These are phyloP conservation scores for Euphrasia confusa DNA, from an alignment of 257 asterid species.

Conservation along the genomic window DNA sequence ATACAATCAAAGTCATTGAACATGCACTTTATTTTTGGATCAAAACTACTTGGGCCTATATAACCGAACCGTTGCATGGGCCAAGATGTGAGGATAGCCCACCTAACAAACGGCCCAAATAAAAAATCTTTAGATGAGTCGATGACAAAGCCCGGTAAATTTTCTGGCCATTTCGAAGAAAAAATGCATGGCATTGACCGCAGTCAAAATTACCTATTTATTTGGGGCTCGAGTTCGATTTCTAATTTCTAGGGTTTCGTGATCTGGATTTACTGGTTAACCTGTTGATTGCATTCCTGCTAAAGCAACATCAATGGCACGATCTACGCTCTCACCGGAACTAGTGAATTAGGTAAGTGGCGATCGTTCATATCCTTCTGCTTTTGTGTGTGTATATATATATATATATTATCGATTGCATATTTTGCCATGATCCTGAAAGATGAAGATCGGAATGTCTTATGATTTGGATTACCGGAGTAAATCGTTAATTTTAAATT, in stretches of 20 bases:
- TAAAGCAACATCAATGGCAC: background rate
- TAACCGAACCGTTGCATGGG: too few species aligned
- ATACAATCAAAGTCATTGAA: too few species aligned
- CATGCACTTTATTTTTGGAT: too few species aligned
- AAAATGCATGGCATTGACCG: conserved; percentile 11
- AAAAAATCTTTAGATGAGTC: too few species aligned
- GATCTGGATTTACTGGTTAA: background rate
- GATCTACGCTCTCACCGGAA: background rate
- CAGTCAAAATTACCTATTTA: conserved; percentile 24
- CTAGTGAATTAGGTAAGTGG: conserved; percentile 13
- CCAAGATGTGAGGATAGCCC: too few species aligned
- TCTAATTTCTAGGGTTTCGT: conserved; percentile 19
- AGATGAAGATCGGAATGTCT: background rate
- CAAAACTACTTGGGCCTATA: too few species aligned
- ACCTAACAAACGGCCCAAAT: too few species aligned
- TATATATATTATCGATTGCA: background rate
- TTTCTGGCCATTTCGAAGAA: too few species aligned
- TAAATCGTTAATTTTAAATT: background rate
- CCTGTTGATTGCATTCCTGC: too few species aligned
- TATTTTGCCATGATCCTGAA: conserved; percentile 4
- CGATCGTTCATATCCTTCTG: conserved; percentile 5
- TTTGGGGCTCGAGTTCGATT: conserved; percentile 17
- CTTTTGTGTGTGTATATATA: background rate
- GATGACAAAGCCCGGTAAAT: too few species aligned
- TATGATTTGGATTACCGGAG: conserved; percentile 7